Percentiles rank a stretch among this genome's conserved stretches.
These are phyloP conservation scores for Fistulifera solaris DNA, from an alignment of 108 stramenopile genomes.

Conservation along the genomic window DNA sequence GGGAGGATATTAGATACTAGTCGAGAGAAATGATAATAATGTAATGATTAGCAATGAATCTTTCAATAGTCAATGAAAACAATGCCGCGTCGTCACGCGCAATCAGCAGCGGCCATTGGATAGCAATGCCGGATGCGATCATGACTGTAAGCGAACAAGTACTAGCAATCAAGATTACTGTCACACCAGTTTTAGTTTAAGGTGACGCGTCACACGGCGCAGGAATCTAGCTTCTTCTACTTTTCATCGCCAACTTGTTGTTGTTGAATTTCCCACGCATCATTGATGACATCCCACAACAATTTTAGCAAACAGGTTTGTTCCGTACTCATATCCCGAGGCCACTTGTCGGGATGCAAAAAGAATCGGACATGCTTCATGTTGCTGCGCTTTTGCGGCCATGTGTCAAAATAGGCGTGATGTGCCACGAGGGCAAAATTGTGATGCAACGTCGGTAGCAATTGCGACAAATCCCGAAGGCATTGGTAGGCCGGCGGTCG, in stretches of 20 bases:
- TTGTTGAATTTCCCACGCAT: conserved; percentile 75
- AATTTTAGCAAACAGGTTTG: conserved; percentile 66
- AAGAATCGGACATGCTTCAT: conserved; percentile 75
- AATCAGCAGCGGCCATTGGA: no score
- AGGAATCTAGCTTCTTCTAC: conserved; percentile 11
- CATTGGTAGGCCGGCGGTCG: conserved; percentile 62
- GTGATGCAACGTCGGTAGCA: conserved; percentile 61
- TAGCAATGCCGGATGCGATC: no score
- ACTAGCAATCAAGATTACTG: no score
- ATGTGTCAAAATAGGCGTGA: neutral
- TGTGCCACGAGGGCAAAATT: conserved; percentile 40
- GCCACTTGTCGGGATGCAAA: conserved; percentile 79
- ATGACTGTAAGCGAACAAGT: no score
- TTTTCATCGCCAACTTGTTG: conserved; percentile 31
- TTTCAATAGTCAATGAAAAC: no score
- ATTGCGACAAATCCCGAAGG: conserved; percentile 51
- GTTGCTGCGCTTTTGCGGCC: neutral
- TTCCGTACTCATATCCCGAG: conserved; percentile 54
- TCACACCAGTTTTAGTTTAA: no score
- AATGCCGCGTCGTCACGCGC: no score
- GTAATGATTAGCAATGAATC: no score
- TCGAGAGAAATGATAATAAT: no score
- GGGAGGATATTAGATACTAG: no score
- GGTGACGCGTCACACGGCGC: no score
- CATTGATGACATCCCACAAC: conserved; percentile 76